Evolutionary conservation across 2,329 filamentous ascomycete genomes (phyloP).

Genomic region (Pyricularia grisea): DNA sequence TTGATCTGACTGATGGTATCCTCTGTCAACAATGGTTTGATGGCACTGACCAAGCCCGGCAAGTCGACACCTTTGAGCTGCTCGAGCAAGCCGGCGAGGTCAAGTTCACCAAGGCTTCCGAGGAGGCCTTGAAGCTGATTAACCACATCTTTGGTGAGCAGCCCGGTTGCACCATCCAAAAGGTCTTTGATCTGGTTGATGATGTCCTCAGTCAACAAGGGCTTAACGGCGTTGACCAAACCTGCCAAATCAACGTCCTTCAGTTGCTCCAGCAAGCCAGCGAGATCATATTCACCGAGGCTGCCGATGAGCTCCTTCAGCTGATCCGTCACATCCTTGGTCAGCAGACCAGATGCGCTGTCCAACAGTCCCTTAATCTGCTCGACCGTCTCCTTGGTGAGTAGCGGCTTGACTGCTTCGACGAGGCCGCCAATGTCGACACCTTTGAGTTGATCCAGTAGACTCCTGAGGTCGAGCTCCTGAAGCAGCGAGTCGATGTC

Average conservation of each 20-base stretch:
- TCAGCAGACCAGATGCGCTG: conserved; percentile 20
- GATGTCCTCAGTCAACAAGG: not conserved
- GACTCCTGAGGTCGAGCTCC: conserved; percentile 15
- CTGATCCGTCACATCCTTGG: not conserved
- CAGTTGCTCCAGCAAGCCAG: not conserved
- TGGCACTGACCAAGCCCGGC: not conserved
- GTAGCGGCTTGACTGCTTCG: conserved; percentile 22
- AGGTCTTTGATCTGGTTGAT: not conserved
- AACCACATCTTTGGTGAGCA: conserved; percentile 15
- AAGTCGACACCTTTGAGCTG: not conserved
- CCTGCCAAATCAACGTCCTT: not conserved
- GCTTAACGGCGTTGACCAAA: not conserved
- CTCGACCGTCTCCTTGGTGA: conserved; percentile 22
- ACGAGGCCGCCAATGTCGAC: conserved; percentile 19
- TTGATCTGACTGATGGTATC: not conserved
- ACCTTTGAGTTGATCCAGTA: conserved; percentile 19
- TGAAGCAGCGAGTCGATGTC: conserved; percentile 15
- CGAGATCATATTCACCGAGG: not conserved
- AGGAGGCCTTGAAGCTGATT: conserved; percentile 19
- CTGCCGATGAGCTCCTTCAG: not conserved
- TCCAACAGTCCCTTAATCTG: conserved; percentile 20
- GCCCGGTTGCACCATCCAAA: not conserved
- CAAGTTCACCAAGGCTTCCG: conserved; percentile 6
- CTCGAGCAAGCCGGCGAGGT: not conserved
- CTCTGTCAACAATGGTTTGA: not conserved